Base-by-base conservation (phyloP, 1,139 yeast genomes). In the Kluyveromyces sp. region DNA sequence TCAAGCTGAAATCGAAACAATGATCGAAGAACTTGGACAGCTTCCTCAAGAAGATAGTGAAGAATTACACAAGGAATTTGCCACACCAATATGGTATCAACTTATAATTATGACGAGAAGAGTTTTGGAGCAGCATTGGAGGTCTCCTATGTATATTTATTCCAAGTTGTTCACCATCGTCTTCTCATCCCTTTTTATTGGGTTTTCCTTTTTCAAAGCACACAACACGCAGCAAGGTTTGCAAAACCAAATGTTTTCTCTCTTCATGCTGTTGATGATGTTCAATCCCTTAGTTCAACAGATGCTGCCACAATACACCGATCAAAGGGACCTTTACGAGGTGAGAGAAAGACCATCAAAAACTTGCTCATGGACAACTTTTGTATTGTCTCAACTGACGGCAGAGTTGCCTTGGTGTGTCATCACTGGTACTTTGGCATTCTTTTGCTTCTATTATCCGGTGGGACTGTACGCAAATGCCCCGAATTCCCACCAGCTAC, bases 121-220 rank as follows among this genome's bases (percentile, higher is more conserved):
- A 62, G 73, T 73, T 33, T 60, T 74, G 43, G 69, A 74, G 54
- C 83, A 77, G 57, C 74, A 75, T 53, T 79, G 79, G 78, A 76
- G 86, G 66, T 70, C 83, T 15, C 84, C 85, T 15, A 55, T 64
- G 19, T 80, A 78, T 57, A 63, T 78, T 38, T 77, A 78, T 70
- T 68, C 80, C 33, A 80, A 79, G 60, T 44, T 77, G 26, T 58
- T 70, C 41, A 65, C 79, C 57, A 66, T 71, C 16, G 52, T 72
- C 29, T 57, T 73, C 29, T 65, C 82, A 37, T 67, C 80, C 13
- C 52, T 83, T 33, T 80, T 83, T 65, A 79, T 80, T 57, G 94
- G 94, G 31, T 83, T 84, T 60, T 73, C 87, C 2, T 83, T 83
- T 62, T 84, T 69, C 69, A 79, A 78, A 46, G 84, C 88, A 16